Percentiles rank a stretch among this genome's conserved stretches.
These are phyloP conservation scores for Rachicladosporium sp. DNA, from an alignment of 2,329 filamentous ascomycete species.

Conservation along the genomic window DNA sequence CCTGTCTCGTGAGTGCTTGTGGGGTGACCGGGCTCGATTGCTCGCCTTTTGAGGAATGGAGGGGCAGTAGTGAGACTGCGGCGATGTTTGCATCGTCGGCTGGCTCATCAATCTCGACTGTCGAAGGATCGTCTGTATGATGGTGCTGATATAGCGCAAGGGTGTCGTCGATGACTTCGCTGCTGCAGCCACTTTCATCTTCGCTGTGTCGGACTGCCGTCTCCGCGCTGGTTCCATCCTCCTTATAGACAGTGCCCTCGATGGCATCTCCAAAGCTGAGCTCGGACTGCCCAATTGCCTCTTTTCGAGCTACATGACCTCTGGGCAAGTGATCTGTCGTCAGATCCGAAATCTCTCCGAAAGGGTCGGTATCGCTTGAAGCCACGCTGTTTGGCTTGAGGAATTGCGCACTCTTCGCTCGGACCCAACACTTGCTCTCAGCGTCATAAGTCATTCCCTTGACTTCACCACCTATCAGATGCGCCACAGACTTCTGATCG, in stretches of 20 bases:
- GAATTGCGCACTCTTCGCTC: constrained; percentile 39
- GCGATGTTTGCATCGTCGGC: constrained; percentile 1
- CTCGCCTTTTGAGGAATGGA: too few relatives aligned
- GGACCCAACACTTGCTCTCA: constrained; percentile 74
- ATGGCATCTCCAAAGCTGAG: neutral
- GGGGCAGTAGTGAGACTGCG: constrained; percentile 1
- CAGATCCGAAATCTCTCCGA: constrained; percentile 82
- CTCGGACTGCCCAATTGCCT: neutral
- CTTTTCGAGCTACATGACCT: constrained; percentile 1
- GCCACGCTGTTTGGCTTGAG: constrained; percentile 20
- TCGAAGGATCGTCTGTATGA: neutral
- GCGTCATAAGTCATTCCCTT: constrained; percentile 86
- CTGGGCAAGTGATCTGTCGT: constrained; percentile 55
- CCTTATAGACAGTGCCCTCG: neutral
- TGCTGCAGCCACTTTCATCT: neutral
- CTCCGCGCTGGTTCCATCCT: constrained; percentile 1
- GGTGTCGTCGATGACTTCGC: neutral
- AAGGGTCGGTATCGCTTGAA: constrained; percentile 75
- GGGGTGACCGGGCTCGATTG: neutral
- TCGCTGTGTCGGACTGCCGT: neutral
- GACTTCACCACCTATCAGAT: constrained; percentile 77
- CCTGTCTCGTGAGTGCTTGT: too few relatives aligned
- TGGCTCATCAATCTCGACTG: constrained; percentile 19
- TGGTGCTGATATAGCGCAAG: neutral
- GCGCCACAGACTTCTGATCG: constrained; percentile 70